Conservation (phyloP, 495 filamentous ascomycete genomes). For the Aspergillus asperescens region DNA sequence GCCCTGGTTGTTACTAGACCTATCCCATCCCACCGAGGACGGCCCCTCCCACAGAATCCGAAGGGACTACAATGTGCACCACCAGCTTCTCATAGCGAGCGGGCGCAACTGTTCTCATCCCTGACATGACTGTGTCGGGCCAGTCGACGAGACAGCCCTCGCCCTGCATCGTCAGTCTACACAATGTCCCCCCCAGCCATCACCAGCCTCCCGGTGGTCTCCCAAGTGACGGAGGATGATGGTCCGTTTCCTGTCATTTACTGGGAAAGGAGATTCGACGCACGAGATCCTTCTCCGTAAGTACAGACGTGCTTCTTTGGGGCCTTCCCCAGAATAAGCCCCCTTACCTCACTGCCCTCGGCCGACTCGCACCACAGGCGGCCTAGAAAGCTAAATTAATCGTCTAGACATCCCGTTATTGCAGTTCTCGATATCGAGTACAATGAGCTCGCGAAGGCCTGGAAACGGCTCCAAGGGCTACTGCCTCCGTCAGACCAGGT, state of each 20-base stretch:
- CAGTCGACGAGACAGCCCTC: slow-evolving; percentile 21
- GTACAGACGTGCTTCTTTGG: slow-evolving; percentile 2
- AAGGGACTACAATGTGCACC: slow-evolving; percentile 12
- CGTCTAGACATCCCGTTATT: slow-evolving; percentile 29
- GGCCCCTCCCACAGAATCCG: slow-evolving; percentile 10
- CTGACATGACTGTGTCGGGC: slow-evolving; percentile 23
- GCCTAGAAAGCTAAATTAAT: slow-evolving; percentile 1
- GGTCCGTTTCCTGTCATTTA: slow-evolving; percentile 9
- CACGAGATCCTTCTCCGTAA: slow-evolving; percentile 19
- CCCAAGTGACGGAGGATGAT: slow-evolving; percentile 14
- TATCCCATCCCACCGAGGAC: background rate
- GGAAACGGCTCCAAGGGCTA: slow-evolving; percentile 38
- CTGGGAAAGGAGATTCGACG: slow-evolving; percentile 24
- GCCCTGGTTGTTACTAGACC: slow-evolving; percentile 4
- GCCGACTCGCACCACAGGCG: background rate
- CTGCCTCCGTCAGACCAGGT: slow-evolving; percentile 32
- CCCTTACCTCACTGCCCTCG: background rate
- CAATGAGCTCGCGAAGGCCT: slow-evolving; percentile 40
- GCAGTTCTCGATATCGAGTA: slow-evolving; percentile 43
- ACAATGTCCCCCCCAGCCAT: slow-evolving; percentile 17
- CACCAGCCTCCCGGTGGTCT: slow-evolving; percentile 8
- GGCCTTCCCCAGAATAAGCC: background rate
- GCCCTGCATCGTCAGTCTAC: slow-evolving; percentile 17
- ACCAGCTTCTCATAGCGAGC: slow-evolving; percentile 8
- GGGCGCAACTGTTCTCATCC: slow-evolving; percentile 1